Conservation (phyloP, 192 early-diverging fungal genomes). For the Coemansia sp. region DNA sequence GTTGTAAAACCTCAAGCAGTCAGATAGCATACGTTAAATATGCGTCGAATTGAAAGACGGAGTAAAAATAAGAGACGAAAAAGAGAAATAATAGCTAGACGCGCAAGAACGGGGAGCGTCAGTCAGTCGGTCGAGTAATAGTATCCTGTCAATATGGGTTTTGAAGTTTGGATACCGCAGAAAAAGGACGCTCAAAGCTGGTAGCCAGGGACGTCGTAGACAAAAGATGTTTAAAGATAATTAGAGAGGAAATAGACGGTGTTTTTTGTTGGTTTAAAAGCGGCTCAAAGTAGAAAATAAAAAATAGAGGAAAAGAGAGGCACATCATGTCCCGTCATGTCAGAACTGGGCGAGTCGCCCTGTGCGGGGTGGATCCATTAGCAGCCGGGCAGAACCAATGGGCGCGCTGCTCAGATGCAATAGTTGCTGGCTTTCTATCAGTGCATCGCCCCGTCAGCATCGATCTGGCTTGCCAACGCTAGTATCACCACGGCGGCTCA, state of each 20-base stretch:
- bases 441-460: not conserved
- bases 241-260: not conserved
- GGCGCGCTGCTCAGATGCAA: not conserved
- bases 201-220: not conserved
- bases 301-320: not conserved
- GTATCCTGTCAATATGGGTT: too few species aligned
- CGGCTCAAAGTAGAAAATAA: not conserved
- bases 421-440: too few species aligned
- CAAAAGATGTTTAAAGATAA: not conserved
- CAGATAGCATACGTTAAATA: conserved; percentile 5
- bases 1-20: not conserved
- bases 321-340: too few species aligned
- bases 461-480: not conserved
- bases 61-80: not conserved
- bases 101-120: too few species aligned
- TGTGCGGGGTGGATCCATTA: not conserved
- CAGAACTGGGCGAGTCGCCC: not conserved
- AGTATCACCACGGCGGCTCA: too few species aligned
- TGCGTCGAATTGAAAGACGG: not conserved
- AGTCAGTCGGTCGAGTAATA: too few species aligned
- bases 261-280: not conserved
- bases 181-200: not conserved
- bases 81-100: not conserved
- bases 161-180: not conserved
- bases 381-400: not conserved